Conservation (phyloP, 345 rosid genomes). For the Eucalyptus viminalis region DNA sequence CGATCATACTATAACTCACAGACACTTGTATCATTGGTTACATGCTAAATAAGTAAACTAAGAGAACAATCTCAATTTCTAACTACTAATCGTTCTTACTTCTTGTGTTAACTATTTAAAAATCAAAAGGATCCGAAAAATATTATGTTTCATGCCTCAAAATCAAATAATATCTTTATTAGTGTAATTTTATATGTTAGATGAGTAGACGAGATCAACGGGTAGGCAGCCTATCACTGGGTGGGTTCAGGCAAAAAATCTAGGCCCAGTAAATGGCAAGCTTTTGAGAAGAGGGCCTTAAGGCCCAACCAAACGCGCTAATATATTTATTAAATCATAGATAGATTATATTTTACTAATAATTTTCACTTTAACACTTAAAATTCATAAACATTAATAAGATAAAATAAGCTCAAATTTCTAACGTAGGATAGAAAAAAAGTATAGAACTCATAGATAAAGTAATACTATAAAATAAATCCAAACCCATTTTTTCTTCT, state of each 20-base stretch:
- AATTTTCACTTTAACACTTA: accelerated
- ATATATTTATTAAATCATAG: neutral
- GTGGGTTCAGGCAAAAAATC: neutral
- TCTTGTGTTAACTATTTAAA: neutral
- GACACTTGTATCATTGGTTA: neutral
- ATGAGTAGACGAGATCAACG: neutral
- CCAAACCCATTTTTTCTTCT: neutral
- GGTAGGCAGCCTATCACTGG: neutral
- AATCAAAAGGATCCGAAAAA: too few relatives aligned
- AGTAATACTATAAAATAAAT: neutral
- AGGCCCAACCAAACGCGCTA: neutral
- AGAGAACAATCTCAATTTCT: neutral
- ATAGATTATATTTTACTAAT: too few relatives aligned
- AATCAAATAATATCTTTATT: neutral
- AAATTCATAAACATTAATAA: neutral
- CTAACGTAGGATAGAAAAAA: neutral
- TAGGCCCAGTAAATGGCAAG: neutral
- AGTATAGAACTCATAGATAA: neutral
- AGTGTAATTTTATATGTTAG: neutral
- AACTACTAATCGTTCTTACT: too few relatives aligned
- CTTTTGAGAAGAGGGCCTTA: neutral
- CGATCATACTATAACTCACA: accelerated
- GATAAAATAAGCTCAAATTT: neutral
- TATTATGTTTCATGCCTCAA: neutral
- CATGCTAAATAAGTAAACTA: neutral